Base-by-base conservation (phyloP, 768 basidiomycete species). In the Pleurotus sapidus region DNA sequence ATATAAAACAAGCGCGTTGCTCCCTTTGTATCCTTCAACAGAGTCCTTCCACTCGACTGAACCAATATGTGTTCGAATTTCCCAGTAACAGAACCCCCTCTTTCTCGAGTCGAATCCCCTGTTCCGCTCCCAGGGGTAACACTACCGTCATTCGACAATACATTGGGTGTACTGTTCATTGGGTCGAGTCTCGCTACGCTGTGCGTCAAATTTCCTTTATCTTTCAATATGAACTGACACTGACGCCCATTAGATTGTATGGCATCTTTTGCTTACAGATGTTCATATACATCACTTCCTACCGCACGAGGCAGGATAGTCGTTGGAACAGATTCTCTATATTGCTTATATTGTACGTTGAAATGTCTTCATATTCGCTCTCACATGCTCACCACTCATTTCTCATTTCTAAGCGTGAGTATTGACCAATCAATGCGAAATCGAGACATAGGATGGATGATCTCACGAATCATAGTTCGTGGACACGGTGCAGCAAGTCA, bases 91-190 rank as follows among this genome's bases (percentile, higher is more conserved):
- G 20, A 1, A 20, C 20, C 20, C 20, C 20, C 20, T 20, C 20
- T 20, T 20, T 30, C 48, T 4, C 24, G 48, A 15, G 11, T 11
- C 1, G 24, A 23, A 2, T 23, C 24, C 34, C 39, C 39, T n/a
- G 39, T 3, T 11, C 39, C 39, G n/a, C 11, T 40, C 2, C 39
- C 39, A 40, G 39, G 39, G 11, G n/a, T 40, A 11, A n/a, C 39
- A 11, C 30, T 51, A n/a, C 49, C 49, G 3, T 25, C 56, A 0
- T 57, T 57, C 30, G 56, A 57, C 56, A 57, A 48, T 37, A 57
- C 56, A 15, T 27, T 57, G 8, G 56, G 56, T 30, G 56, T 45
- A 30, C 38, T 57, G 34, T 57, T 46, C 18, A 57, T 57, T n/a
- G 56, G 56, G 1, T 8, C 46, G 18, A 57, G n/a, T 30, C 25